Base-by-base conservation (phyloP, 192 early-diverging fungal genomes). In the Coemansia sp. region DNA sequence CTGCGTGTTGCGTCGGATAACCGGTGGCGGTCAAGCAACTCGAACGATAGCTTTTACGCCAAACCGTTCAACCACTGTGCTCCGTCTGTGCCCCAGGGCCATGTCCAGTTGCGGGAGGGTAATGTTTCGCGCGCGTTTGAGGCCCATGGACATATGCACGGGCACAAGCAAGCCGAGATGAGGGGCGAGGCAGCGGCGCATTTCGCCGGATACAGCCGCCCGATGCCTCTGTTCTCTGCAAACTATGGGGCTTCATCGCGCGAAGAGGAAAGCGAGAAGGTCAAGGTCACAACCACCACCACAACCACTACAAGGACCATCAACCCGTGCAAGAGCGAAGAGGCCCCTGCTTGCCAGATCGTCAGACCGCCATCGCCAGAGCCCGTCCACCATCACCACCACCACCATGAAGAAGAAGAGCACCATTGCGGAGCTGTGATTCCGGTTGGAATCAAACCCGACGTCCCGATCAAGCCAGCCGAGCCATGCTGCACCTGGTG, bases 401-500 rank as follows among this genome's bases (percentile, higher is more conserved):
- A 58, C 2, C 67, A 68, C 42, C 66, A 62, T 9, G 19, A 38
- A 41, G 48, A 70, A 3, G 19, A 59, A n/a, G 48, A 62, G 43
- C 59, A 69, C 40, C 50, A 61, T 43, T 46, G 60, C n/a, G 52
- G 11, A 9, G 42, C 74, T 0, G 62, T 65, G 11, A 80, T 80
- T 15, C 77, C 77, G 0, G 60, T 80, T 11, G 77, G 77, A 29
- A 65, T 53, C 5, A 59, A 54, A 25, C 77, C 76, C 17, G 66
- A 65, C 19, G 54, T 61, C 0, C 57, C 62, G 11, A 59, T 74
- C 36, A 68, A 62, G 59, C 50, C 63, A 13, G 65, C 57, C 19
- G 77, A 74, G 59, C 59, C 77, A 9, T 80, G 77, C 72, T 80
- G 77, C 66, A 74, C 77, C 1, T 80, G 77, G 77, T 80, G 77